These are phyloP conservation scores for Pleurotus djamor DNA, from an alignment of 768 basidiomycete genomes.

Conservation along the genomic window DNA sequence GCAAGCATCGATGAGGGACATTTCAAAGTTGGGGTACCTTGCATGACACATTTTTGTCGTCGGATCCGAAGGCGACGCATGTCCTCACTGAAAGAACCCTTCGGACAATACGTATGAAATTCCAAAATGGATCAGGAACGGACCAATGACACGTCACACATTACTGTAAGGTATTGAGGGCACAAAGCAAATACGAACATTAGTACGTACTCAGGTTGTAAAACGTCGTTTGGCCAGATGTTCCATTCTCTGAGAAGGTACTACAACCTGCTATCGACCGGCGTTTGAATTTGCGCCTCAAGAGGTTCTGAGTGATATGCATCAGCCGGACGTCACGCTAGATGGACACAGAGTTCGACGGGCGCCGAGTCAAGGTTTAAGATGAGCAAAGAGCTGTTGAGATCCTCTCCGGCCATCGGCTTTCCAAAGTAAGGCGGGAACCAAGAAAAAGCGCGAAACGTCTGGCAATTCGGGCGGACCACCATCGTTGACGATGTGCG, in stretches of 20 bases:
- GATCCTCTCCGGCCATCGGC: too few relatives aligned
- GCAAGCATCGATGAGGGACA: too few relatives aligned
- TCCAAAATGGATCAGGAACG: background rate
- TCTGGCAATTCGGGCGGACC: too few relatives aligned
- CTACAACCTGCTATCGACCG: too few relatives aligned
- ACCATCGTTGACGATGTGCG: too few relatives aligned
- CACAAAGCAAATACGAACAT: background rate
- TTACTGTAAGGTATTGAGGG: background rate
- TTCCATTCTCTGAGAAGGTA: background rate
- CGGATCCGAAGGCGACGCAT: background rate
- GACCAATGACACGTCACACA: background rate
- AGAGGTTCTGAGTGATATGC: background rate
- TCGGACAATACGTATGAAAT: background rate
- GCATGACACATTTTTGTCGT: background rate
- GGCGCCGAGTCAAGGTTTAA: too few relatives aligned
- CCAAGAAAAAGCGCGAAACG: too few relatives aligned
- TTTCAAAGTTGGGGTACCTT: background rate
- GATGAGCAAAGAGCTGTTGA: too few relatives aligned
- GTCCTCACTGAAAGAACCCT: too few relatives aligned
- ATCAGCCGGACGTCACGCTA: background rate
- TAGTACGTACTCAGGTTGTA: background rate
- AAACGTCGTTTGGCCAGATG: background rate
- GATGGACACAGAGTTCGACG: background rate
- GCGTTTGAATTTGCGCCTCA: background rate
- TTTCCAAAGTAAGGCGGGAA: too few relatives aligned